Evolutionary conservation across 192 early-diverging fungal species (phyloP).

Genomic region (Coemansia pectinata): DNA sequence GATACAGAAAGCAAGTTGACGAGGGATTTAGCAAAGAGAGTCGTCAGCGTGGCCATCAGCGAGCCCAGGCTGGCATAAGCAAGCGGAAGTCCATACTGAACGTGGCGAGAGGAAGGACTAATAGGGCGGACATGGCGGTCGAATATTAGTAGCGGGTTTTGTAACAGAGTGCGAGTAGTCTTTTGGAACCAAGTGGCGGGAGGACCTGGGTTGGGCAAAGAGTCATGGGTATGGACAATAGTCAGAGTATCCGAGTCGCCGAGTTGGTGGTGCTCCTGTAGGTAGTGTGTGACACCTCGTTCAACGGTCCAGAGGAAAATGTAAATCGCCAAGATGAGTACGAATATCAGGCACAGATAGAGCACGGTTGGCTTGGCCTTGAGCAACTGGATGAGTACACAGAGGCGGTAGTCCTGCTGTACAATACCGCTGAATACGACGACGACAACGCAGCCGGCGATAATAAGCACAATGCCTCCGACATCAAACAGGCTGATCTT

Average conservation of each 20-base stretch:
- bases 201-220: neutral
- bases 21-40: slow-evolving; percentile 80
- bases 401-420: slow-evolving; percentile 67
- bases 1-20: slow-evolving; percentile 70
- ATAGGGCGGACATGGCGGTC: slow-evolving; percentile 26
- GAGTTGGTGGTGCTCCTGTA: slow-evolving; percentile 14
- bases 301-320: slow-evolving; percentile 63
- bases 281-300: slow-evolving; percentile 39
- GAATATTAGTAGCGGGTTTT: slow-evolving; percentile 13
- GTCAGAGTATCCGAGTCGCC: slow-evolving; percentile 6
- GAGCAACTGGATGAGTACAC: slow-evolving; percentile 71
- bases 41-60: slow-evolving; percentile 75
- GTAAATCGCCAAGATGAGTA: slow-evolving; percentile 59
- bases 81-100: slow-evolving; percentile 65
- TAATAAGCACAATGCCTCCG: slow-evolving; percentile 73
- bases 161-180: neutral
- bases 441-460: slow-evolving; percentile 69
- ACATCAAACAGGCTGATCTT: slow-evolving; percentile 66
- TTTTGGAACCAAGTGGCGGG: neutral
- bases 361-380: slow-evolving; percentile 63
- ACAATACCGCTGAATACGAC: slow-evolving; percentile 70
- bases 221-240: neutral
- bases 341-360: slow-evolving; percentile 63
- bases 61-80: slow-evolving; percentile 74
- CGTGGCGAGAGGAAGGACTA: slow-evolving; percentile 41